A percentile compares a stretch with the other conserved stretches of the same genome.
phyloP scores from a whole-genome alignment of 495 filamentous ascomycete genomes.

The Aspergillus taichungensis region DNA sequence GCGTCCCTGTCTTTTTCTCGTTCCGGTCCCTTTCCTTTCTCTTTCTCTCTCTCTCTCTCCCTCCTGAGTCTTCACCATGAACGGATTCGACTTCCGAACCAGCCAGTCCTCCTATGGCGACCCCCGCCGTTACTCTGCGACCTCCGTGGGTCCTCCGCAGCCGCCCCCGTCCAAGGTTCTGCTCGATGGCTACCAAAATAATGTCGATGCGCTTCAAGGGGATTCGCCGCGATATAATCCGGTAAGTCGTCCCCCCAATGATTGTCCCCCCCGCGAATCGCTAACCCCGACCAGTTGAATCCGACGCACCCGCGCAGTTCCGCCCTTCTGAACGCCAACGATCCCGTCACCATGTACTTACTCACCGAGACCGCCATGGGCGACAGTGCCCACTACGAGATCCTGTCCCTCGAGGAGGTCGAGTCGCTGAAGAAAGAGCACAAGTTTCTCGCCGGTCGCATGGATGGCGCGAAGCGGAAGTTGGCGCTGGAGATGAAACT shows the following conservation, averaged over 20 bases:
- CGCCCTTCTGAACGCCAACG: conserved; percentile 37
- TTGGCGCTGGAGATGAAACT: conserved; percentile 89
- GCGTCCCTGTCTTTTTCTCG: not conserved
- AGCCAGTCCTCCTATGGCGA: conserved; percentile 42
- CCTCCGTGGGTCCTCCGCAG: conserved; percentile 29
- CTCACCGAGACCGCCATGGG: conserved; percentile 87
- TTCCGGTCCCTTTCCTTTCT: too few relatives aligned
- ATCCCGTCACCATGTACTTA: conserved; percentile 67
- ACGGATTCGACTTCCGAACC: conserved; percentile 33
- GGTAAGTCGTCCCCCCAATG: conserved; percentile 21
- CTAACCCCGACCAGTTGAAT: conserved; percentile 24
- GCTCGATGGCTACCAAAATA: conserved; percentile 39
- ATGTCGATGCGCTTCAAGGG: conserved; percentile 23
- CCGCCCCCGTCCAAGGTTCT: conserved; percentile 32
- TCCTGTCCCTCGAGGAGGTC: conserved; percentile 83
- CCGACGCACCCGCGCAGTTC: conserved; percentile 30
- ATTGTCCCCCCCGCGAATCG: not conserved
- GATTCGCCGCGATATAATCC: conserved; percentile 32
- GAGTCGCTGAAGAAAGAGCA: conserved; percentile 85
- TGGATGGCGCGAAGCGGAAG: conserved; percentile 70
- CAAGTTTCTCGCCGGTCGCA: conserved; percentile 56
- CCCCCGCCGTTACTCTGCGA: conserved; percentile 32
- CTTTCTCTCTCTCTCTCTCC: conserved; percentile 13
- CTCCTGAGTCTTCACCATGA: conserved; percentile 24
- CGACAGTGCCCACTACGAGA: conserved; percentile 74